These are phyloP conservation scores for Wickerhamomyces ciferrii DNA, from an alignment of 805 yeast species.

Conservation along the genomic window DNA sequence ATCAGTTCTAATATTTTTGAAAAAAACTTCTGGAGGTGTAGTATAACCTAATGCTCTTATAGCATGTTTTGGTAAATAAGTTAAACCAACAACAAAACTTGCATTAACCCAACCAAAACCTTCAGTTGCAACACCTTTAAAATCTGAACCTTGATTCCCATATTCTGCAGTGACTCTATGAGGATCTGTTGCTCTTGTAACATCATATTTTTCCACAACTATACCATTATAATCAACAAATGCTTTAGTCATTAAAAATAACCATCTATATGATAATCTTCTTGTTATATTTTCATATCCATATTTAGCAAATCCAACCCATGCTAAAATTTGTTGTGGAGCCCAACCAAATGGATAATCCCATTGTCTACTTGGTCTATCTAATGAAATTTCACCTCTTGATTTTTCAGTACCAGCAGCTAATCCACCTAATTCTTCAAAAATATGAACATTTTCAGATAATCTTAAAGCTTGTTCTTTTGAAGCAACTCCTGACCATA, in stretches of 20 bases:
- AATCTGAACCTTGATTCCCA: conserved; percentile 93
- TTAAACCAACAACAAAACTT: conserved; percentile 68
- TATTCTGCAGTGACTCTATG: conserved; percentile 94
- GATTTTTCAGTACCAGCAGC: conserved; percentile 77
- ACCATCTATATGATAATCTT: conserved; percentile 81
- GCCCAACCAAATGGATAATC: conserved; percentile 99
- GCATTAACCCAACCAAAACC: conserved; percentile 99
- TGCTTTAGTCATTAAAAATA: conserved; percentile 81
- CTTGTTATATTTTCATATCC: conserved; percentile 61
- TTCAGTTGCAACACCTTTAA: conserved; percentile 89
- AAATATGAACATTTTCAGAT: conserved; percentile 55
- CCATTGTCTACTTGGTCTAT: conserved; percentile 93
- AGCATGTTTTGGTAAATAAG: conserved; percentile 60
- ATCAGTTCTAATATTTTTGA: conserved; percentile 15
- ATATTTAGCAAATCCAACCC: conserved; percentile 79
- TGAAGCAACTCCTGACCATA: conserved; percentile 76
- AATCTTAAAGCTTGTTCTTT: conserved; percentile 62
- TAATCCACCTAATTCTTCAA: conserved; percentile 87
- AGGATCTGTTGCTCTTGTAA: conserved; percentile 75
- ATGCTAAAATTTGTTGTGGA: conserved; percentile 92
- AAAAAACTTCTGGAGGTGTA: conserved; percentile 22
- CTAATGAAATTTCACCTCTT: conserved; percentile 63
- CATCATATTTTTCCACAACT: conserved; percentile 93
- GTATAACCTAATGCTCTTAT: conserved; percentile 71
- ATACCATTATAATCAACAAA: conserved; percentile 92